Evolutionary conservation across 805 yeast species (phyloP), one percentile per base, ranked within the genome.

Genomic region (Brettanomyces sp.): DNA sequence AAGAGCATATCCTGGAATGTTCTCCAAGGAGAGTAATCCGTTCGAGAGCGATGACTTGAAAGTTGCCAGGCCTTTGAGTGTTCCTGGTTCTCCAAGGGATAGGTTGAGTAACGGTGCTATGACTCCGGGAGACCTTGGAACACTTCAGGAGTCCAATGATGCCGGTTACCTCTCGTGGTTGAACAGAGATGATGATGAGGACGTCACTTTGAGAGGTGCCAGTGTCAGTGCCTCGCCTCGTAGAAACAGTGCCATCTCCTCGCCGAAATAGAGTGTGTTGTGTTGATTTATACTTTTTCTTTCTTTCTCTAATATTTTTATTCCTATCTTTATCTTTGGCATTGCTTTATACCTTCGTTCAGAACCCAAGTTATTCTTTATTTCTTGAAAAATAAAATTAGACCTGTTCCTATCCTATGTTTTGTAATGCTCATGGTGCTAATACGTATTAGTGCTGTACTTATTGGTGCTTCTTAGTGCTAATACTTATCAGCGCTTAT

Each of bases 41-140:
- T 66, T 66, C 46, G 73, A 66, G 35, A 48, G 50, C 6, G 51
- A 53, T 33, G 66, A 72, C 43, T 73, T 72, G 55, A 91, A 90
- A 65, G 77, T 91, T 49, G 80, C 96, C 5, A 77, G 96, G 59
- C 98, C 98, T 14, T 71, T 91, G 52, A 84, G 95, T 49, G 97
- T 87, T n/a, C 98, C 98, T 1, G 98, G 97, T 3, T 90, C 97
- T 5, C 98, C 99, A 50, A 73, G 90, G 47, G 87, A 79, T 51
- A 72, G 73, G 56, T 72, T 77, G 52, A 65, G 80, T 1, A 56
- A 55, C 39, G 64, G 62, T 14, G 69, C 82, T 55, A 91, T 89
- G 96, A 91, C 99, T 2, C 99, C 99, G 0, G 99, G 99, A 36
- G 99, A 91, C 63, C 74, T 91, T 51, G 99, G 98, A n/a, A 82